phyloP scores from a whole-genome alignment of 2,329 filamentous ascomycete species.

The Neonectria hederae region DNA sequence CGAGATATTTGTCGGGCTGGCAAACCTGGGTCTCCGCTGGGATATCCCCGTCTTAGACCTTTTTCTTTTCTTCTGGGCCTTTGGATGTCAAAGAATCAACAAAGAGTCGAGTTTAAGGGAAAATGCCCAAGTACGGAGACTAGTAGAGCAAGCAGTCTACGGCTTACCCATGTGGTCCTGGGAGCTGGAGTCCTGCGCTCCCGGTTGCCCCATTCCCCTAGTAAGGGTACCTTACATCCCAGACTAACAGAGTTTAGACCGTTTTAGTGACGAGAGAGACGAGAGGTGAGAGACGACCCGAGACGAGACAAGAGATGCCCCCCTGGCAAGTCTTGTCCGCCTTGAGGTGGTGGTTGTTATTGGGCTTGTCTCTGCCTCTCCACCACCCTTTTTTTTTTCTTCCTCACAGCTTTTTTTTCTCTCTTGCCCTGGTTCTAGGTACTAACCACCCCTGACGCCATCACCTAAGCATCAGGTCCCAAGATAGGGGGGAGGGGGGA shows the following conservation, averaged over 20 bases:
- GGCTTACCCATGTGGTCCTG: no score
- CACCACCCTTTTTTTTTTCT: background rate
- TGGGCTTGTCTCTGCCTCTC: slow-evolving; percentile 1
- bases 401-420: slow-evolving; percentile 2
- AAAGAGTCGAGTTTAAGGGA: background rate
- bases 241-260: slow-evolving; percentile 19
- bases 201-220: slow-evolving; percentile 16
- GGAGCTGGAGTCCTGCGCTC: slow-evolving; percentile 2
- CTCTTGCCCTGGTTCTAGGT: background rate
- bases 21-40: slow-evolving; percentile 32
- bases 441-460: slow-evolving; percentile 35
- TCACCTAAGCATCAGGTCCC: slow-evolving; percentile 30
- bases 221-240: slow-evolving; percentile 21
- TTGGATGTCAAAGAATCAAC: background rate
- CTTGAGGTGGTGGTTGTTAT: background rate
- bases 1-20: slow-evolving; percentile 31
- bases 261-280: slow-evolving; percentile 5
- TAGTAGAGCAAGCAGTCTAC: slow-evolving; percentile 1
- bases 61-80: slow-evolving; percentile 23
- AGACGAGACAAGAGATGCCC: slow-evolving; percentile 15
- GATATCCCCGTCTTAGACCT: slow-evolving; percentile 36
- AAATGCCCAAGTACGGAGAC: slow-evolving; percentile 2
- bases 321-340: slow-evolving; percentile 7
- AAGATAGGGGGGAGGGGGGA: slow-evolving; percentile 35
- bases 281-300: slow-evolving; percentile 6